Evolutionary conservation across 768 basidiomycete species (phyloP).

Genomic region (Leucocoprinus leucothites): DNA sequence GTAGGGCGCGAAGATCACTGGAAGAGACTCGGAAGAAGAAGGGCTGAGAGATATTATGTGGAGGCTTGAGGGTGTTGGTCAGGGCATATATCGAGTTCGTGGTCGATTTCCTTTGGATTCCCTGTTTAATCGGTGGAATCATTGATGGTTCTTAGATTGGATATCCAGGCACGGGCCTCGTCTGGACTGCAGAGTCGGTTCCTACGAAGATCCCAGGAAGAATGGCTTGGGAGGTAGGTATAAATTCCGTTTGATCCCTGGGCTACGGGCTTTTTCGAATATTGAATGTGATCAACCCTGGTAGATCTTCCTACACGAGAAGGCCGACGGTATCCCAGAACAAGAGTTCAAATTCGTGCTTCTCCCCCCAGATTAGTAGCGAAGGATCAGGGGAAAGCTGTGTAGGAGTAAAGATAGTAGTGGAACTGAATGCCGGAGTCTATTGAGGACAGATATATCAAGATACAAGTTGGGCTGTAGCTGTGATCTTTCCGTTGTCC

Average conservation of each 20-base stretch:
- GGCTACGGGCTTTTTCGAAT: too few relatives aligned
- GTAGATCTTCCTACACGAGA: not conserved
- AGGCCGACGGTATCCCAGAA: not conserved
- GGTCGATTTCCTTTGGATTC: not conserved
- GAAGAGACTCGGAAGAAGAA: too few relatives aligned
- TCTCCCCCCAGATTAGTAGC: not conserved
- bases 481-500: too few relatives aligned
- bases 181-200: not conserved
- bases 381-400: not conserved
- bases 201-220: not conserved
- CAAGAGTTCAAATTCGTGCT: constrained; percentile 1
- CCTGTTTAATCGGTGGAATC: not conserved
- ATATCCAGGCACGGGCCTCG: not conserved
- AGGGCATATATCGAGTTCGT: not conserved
- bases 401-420: not conserved
- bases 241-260: not conserved
- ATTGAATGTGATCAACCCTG: not conserved
- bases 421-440: not conserved
- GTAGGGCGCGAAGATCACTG: not conserved
- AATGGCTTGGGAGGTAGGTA: not conserved
- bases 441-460: not conserved
- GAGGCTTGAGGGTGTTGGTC: not conserved
- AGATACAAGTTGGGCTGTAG: too few relatives aligned
- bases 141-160: not conserved
- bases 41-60: not conserved